phyloP scores from a whole-genome alignment of 169 alveolate genomes.

The Plasmodium knowlesi region DNA sequence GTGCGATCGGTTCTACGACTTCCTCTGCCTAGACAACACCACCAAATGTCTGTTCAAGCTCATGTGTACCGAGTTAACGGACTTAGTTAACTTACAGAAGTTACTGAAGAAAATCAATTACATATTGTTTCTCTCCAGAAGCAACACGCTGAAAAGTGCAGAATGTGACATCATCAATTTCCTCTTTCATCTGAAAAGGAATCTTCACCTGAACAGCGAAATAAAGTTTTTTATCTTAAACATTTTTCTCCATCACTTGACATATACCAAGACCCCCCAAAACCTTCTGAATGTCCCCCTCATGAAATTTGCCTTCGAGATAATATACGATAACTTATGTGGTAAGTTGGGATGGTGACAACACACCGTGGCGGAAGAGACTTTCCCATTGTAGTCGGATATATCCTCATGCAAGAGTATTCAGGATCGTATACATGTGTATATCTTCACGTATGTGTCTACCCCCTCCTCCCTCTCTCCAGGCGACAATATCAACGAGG shows the following conservation, averaged over 20 bases:
- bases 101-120: slow-evolving; percentile 31
- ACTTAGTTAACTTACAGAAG: neutral
- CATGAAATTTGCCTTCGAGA: slow-evolving; percentile 53
- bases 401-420: too few relatives aligned
- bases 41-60: slow-evolving; percentile 38
- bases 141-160: slow-evolving; percentile 49
- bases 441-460: neutral
- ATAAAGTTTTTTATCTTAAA: slow-evolving; percentile 44
- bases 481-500: slow-evolving; percentile 46
- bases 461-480: neutral
- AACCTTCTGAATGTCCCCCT: slow-evolving; percentile 32
- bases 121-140: slow-evolving; percentile 43
- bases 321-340: slow-evolving; percentile 17
- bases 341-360: neutral
- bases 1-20: slow-evolving; percentile 49
- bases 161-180: slow-evolving; percentile 52
- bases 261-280: slow-evolving; percentile 44
- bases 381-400: too few relatives aligned
- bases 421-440: neutral
- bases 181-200: slow-evolving; percentile 15
- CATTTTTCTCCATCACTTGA: slow-evolving; percentile 55
- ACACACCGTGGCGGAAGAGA: too few relatives aligned
- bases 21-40: slow-evolving; percentile 39
- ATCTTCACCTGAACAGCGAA: slow-evolving; percentile 32
- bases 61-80: slow-evolving; percentile 23